Conservation (phyloP, 2,329 filamentous ascomycete species). For the Stenocarpella maydis region DNA sequence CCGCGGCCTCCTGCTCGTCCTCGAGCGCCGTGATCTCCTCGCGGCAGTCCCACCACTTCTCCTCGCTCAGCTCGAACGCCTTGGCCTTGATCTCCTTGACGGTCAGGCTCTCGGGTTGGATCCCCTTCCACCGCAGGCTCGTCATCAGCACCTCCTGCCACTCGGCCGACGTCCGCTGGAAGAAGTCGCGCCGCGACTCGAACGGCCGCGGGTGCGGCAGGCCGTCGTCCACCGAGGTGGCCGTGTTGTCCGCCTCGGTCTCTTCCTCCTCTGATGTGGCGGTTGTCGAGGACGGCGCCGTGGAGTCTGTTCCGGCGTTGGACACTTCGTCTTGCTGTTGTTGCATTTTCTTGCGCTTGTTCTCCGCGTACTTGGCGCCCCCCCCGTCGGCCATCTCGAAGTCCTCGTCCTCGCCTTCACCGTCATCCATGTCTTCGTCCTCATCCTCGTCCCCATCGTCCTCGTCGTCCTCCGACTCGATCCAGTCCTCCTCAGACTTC, state of each 20-base stretch:
- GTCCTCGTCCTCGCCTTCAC: constrained; percentile 61
- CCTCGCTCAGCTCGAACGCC: constrained; percentile 90
- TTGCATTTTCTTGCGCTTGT: constrained; percentile 64
- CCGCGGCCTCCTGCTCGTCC: constrained; percentile 94
- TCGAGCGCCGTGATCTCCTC: constrained; percentile 92
- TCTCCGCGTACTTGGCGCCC: constrained; percentile 57
- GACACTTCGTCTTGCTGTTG: constrained; percentile 50
- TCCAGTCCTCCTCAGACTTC: constrained; percentile 82
- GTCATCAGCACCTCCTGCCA: constrained; percentile 92
- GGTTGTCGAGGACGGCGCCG: constrained; percentile 37
- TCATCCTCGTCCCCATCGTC: constrained; percentile 69
- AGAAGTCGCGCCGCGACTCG: constrained; percentile 91
- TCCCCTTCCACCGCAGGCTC: constrained; percentile 72
- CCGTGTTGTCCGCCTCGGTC: constrained; percentile 53
- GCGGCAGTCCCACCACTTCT: constrained; percentile 98
- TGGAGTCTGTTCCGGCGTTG: constrained; percentile 47
- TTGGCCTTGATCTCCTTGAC: constrained; percentile 93
- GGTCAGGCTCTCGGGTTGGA: constrained; percentile 71
- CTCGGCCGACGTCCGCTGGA: constrained; percentile 82
- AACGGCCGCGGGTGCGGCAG: constrained; percentile 85
- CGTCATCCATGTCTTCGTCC: constrained; percentile 62
- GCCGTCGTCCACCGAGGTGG: constrained; percentile 72
- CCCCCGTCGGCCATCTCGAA: constrained; percentile 57
- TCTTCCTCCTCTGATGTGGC: constrained; percentile 56
- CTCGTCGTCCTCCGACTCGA: constrained; percentile 67